Evolutionary conservation across 257 asterid genomes (phyloP), one percentile per base, ranked within the genome.

Genomic region (Apocynum venetum): DNA sequence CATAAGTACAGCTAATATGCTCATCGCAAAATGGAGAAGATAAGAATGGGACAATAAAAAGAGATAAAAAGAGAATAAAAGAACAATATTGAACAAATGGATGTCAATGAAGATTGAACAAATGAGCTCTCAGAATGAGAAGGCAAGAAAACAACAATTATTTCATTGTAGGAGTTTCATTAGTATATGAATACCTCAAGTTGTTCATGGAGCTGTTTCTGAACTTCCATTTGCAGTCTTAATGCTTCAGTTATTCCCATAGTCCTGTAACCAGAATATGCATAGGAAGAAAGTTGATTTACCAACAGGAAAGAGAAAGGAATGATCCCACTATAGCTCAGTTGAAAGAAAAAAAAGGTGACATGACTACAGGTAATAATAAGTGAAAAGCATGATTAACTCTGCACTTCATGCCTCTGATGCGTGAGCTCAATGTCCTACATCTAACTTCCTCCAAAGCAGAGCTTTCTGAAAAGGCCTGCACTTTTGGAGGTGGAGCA

Each of bases 141-240:
- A 44, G 56, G 38, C 64, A 31, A 17, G 46, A 8, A 71, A 59
- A 60, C 52, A 74, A 51, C 51, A 44, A 40, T 48, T 20, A 76
- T 51, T 4, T 40, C 56, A 10, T 31, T 11, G 48, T 17, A 63
- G 60, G 64, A 19, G 12, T 8, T 70, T 9, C 15, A 61, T 71
- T 67, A 76, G 11, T 52, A 72, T 75, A 72, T 47, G 80, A 71
- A 14, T 87, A 93, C 97, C 97, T 93, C 98, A 52, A 93, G 98
- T 81, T 93, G 98, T 81, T 93, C 98, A 20, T 93, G 97, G 76
- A 93, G 93, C 84, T 89, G 93, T 84, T 93, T 93, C 89, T 93
- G 98, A 8, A 93, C 98, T 82, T 93, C 98, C 93, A 93, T 87
- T 82, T 93, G 98, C 74, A 93, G 48, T 80, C 91, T 86, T 66